A percentile compares a stretch with the other conserved stretches of the same genome.
Conservation (phyloP, 306 rosid genomes). For the Cicer chorassanicum region DNA sequence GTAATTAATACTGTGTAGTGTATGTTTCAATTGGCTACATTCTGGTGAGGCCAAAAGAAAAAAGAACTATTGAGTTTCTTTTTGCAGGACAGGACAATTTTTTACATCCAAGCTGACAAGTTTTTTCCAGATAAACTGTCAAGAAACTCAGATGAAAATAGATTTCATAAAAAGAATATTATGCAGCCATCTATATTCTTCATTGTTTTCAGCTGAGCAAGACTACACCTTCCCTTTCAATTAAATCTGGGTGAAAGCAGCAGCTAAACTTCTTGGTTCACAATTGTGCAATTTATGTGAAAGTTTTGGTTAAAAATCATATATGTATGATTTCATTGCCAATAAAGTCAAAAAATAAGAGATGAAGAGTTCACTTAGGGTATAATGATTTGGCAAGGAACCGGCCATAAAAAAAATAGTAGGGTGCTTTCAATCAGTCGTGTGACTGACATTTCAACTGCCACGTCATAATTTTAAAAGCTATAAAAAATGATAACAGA, state of each 20-base stretch:
- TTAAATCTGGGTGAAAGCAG: not conserved
- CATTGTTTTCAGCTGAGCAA: not conserved
- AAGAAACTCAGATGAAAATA: too few species aligned
- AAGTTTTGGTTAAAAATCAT: not conserved
- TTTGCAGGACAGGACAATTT: too few species aligned
- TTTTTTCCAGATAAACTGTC: too few species aligned
- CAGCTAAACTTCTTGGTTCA: not conserved
- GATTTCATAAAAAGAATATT: too few species aligned
- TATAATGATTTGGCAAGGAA: not conserved
- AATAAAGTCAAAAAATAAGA: not conserved
- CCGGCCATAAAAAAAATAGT: not conserved
- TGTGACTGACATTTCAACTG: not conserved
- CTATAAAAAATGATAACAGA: not conserved
- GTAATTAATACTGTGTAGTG: not conserved
- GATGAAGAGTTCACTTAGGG: not conserved
- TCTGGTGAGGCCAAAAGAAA: not conserved
- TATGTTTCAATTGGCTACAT: not conserved
- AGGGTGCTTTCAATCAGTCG: not conserved
- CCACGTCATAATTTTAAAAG: not conserved
- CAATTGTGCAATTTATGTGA: not conserved
- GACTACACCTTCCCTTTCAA: not conserved
- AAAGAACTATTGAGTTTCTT: not conserved
- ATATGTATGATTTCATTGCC: not conserved
- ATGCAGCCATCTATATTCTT: too few species aligned
- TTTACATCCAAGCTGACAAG: too few species aligned